Percentiles rank a stretch among this genome's conserved stretches.
phyloP scores from a whole-genome alignment of 345 rosid genomes.

The Sisymbrium altissimum region DNA sequence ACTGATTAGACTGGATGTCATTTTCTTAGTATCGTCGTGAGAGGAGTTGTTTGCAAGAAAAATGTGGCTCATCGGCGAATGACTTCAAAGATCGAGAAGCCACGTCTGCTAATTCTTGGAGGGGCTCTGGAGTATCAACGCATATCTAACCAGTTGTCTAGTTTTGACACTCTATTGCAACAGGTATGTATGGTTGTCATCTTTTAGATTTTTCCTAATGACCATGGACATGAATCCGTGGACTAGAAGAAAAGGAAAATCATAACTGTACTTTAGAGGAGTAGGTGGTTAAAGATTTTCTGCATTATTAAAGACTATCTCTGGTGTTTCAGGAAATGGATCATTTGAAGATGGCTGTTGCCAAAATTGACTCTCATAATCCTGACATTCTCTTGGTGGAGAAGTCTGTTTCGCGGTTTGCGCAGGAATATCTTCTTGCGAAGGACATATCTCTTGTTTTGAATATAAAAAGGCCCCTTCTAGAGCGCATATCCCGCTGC shows the following conservation, averaged over 20 bases:
- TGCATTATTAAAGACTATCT: conserved; percentile 25
- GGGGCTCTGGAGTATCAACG: conserved; percentile 98
- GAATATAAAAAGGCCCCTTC: conserved; percentile 85
- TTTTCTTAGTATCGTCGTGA: conserved; percentile 68
- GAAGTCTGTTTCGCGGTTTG: conserved; percentile 90
- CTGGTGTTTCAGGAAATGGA: conserved; percentile 80
- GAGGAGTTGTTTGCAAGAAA: conserved; percentile 95
- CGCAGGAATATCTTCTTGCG: conserved; percentile 89
- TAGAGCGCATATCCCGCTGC: conserved; percentile 93
- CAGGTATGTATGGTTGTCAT: conserved; percentile 56
- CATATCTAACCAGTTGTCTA: conserved; percentile 75
- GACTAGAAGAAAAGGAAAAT: neutral
- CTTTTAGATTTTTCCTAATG: neutral
- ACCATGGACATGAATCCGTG: conserved; percentile 13
- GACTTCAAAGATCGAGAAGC: conserved; percentile 81
- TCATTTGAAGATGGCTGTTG: conserved; percentile 97
- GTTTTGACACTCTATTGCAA: conserved; percentile 85
- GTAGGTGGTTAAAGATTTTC: neutral
- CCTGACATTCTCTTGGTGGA: conserved; percentile 93
- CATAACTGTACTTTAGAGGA: neutral
- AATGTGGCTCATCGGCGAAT: conserved; percentile 95
- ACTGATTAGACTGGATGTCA: conserved; percentile 37
- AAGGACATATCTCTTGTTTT: conserved; percentile 92
- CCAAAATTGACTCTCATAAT: conserved; percentile 75
- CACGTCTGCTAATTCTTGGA: conserved; percentile 78